Conservation (phyloP, 371 early-diverging fungal genomes). For the Mortierella sp. region DNA sequence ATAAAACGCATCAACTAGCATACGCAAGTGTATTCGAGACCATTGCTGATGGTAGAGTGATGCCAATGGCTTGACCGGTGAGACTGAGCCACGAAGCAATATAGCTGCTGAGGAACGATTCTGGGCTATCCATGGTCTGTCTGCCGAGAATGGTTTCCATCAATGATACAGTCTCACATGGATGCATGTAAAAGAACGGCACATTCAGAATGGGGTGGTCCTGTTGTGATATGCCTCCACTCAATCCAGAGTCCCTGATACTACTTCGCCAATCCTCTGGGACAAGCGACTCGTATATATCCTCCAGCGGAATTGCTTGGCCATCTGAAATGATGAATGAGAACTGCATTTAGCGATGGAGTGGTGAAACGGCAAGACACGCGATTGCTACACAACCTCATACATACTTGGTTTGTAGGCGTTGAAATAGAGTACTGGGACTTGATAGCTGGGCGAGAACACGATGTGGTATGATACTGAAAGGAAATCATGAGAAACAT, state of each 20-base stretch:
- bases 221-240: constrained; percentile 56
- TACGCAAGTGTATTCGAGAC: neutral
- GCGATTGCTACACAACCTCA: too few relatives aligned
- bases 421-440: constrained; percentile 77
- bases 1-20: too few relatives aligned
- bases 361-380: too few relatives aligned
- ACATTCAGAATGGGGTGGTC: constrained; percentile 73
- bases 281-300: constrained; percentile 59
- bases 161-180: constrained; percentile 74
- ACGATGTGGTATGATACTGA: constrained; percentile 73
- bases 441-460: constrained; percentile 75
- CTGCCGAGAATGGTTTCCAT: constrained; percentile 58
- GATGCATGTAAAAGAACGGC: constrained; percentile 77
- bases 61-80: constrained; percentile 47
- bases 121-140: neutral
- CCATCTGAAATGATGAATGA: constrained; percentile 54
- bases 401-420: constrained; percentile 60
- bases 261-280: constrained; percentile 53
- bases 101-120: constrained; percentile 23
- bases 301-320: constrained; percentile 55
- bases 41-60: constrained; percentile 13
- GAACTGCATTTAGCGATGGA: too few relatives aligned
- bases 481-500: constrained; percentile 19
- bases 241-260: constrained; percentile 42
- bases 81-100: constrained; percentile 44